Conservation (phyloP, 2,329 filamentous ascomycete genomes). For the Fusarium mangiferae region DNA sequence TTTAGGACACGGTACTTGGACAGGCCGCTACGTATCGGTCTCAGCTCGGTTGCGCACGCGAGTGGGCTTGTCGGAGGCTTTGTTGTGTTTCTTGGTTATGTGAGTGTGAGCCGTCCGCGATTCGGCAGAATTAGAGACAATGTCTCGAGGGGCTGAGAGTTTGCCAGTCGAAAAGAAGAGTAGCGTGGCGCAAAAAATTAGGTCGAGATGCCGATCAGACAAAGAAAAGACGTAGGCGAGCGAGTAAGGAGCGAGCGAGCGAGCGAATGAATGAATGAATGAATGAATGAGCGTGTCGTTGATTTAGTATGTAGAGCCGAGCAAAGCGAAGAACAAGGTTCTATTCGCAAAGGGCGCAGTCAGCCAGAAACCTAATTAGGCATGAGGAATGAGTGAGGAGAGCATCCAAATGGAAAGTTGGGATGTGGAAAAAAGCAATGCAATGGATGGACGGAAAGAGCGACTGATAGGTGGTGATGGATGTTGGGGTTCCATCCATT, state of each 20-base stretch:
- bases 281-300: conserved; percentile 20
- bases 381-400: conserved; percentile 19
- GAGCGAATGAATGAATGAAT: conserved; percentile 3
- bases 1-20: conserved; percentile 26
- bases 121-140: conserved; percentile 30
- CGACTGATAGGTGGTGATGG: conserved; percentile 30
- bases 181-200: conserved; percentile 37
- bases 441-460: conserved; percentile 7
- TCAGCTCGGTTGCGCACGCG: conserved; percentile 31
- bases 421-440: conserved; percentile 14
- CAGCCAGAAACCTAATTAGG: conserved; percentile 25
- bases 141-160: conserved; percentile 22
- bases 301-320: conserved; percentile 2
- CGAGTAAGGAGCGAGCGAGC: conserved; percentile 22
- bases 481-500: conserved; percentile 25
- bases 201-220: conserved; percentile 29
- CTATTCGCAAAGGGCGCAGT: conserved; percentile 18
- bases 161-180: conserved; percentile 28
- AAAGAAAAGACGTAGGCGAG: conserved; percentile 24
- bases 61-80: conserved; percentile 14
- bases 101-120: conserved; percentile 20
- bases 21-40: conserved; percentile 7
- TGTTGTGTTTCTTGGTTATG: conserved; percentile 22
- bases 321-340: conserved; percentile 13
- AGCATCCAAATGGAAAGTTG: conserved; percentile 6